A percentile compares a stretch with the other conserved stretches of the same genome.
Evolutionary conservation across 2,329 filamentous ascomycete species (phyloP).

Genomic region (Trichoderma brevicompactum): DNA sequence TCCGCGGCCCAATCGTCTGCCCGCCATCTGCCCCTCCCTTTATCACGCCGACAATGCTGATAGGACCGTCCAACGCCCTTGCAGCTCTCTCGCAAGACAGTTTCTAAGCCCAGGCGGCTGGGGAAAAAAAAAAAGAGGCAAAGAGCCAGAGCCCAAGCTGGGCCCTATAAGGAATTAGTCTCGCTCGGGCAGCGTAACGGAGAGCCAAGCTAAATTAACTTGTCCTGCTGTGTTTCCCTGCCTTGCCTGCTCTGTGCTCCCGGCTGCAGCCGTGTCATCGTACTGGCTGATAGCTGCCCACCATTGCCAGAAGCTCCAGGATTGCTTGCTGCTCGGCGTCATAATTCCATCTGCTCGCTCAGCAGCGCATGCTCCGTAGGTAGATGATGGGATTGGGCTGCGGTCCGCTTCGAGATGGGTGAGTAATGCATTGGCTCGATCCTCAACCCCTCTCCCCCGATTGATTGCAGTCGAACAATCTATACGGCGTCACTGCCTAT

Average conservation of each 20-base stretch:
- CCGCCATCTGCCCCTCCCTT: slow-evolving; percentile 26
- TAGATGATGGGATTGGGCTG: slow-evolving; percentile 34
- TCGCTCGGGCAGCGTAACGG: slow-evolving; percentile 21
- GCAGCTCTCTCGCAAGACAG: slow-evolving; percentile 22
- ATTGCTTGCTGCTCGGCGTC: slow-evolving; percentile 5
- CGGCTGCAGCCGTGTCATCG: slow-evolving; percentile 25
- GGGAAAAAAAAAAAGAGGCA: slow-evolving; percentile 7
- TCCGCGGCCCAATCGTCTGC: slow-evolving; percentile 24
- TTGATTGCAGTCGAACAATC: neutral
- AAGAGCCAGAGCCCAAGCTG: slow-evolving; percentile 11
- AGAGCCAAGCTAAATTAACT: slow-evolving; percentile 23
- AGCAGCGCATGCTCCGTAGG: slow-evolving; percentile 32
- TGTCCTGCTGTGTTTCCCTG: slow-evolving; percentile 26
- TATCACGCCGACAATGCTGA: slow-evolving; percentile 19
- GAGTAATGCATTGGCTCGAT: slow-evolving; percentile 23
- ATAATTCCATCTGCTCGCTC: slow-evolving; percentile 17
- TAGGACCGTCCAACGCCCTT: slow-evolving; percentile 26
- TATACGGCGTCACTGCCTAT: neutral
- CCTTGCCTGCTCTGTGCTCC: slow-evolving; percentile 18
- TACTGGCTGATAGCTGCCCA: slow-evolving; percentile 23
- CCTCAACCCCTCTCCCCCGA: neutral
- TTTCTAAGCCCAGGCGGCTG: slow-evolving; percentile 27
- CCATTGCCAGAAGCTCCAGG: neutral
- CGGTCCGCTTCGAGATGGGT: slow-evolving; percentile 38
- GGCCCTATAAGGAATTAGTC: slow-evolving; percentile 26